Evolutionary conservation across 306 rosid species (phyloP).

Genomic region (Boehmeria nivea): DNA sequence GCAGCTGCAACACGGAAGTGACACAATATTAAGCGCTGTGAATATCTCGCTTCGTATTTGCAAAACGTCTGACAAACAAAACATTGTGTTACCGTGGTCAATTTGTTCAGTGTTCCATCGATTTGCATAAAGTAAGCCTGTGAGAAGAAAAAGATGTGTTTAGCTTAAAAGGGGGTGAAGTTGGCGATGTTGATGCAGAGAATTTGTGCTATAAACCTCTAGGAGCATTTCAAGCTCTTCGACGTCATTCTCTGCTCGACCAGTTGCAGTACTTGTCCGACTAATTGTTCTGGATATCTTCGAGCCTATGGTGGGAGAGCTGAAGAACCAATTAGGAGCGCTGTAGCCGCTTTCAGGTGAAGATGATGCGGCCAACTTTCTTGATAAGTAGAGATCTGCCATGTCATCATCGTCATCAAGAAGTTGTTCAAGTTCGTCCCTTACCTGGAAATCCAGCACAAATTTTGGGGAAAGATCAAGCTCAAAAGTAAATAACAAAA

Average conservation of each 20-base stretch:
- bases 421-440: slow-evolving; percentile 77
- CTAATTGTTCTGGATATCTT: slow-evolving; percentile 46
- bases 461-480: too few species aligned
- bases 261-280: slow-evolving; percentile 42
- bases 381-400: slow-evolving; percentile 81
- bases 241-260: slow-evolving; percentile 50
- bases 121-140: slow-evolving; percentile 81
- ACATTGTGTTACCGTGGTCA: slow-evolving; percentile 49
- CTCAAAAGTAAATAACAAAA: too few species aligned
- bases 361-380: slow-evolving; percentile 42
- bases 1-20: slow-evolving; percentile 35
- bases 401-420: slow-evolving; percentile 78
- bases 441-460: slow-evolving; percentile 35
- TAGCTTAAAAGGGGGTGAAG: background rate
- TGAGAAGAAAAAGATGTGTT: slow-evolving; percentile 18
- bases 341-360: slow-evolving; percentile 41
- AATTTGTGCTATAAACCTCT: slow-evolving; percentile 41
- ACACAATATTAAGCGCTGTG: background rate
- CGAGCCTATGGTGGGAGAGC: slow-evolving; percentile 54
- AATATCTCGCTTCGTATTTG: background rate
- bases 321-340: slow-evolving; percentile 40
- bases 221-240: slow-evolving; percentile 88
- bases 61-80: background rate
- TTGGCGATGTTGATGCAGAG: background rate
- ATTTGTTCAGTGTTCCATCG: slow-evolving; percentile 65